Evolutionary conservation across 805 yeast genomes (phyloP), one percentile per base, ranked within the genome.

Genomic region (Citeromyces nyonsensis): DNA sequence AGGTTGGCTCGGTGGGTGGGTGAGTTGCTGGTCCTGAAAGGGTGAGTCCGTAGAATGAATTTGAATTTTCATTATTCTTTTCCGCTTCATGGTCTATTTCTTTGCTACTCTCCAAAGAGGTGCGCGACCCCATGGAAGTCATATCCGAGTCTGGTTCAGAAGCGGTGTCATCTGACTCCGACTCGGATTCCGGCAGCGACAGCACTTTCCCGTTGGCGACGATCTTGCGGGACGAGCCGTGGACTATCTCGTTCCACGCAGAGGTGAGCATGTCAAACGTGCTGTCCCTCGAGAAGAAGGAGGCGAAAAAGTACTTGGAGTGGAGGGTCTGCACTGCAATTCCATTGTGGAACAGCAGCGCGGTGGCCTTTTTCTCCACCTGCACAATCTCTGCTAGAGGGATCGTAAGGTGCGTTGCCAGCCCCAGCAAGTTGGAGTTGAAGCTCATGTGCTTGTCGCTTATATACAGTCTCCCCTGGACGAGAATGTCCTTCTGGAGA

Each of bases 271-370:
- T 48, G 33, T 56, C 59, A 41, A 57, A 66, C 0, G 70, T 56
- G 1, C 58, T 36, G 49, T 78, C 86, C 41, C 86, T 59, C 3
- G 73, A 57, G 18, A 74, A 55, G 38, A 78, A 69, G 1, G 79
- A 66, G 0, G 83, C 83, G 57, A 78, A 78, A 0, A 63, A 61
- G 45, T 68, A 72, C 41, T 65, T 69, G 15, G 66, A 69, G 43
- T 76, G 80, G 31, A 73, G 51, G 1, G 85, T 77, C 35, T 69
- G 63, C 14, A 78, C 63, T 29, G 65, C 62, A 38, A 78, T 65
- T 1, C 80, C 83, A 44, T 77, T 78, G 5, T 84, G 84, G 38
- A 78, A 73, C 10, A 78, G 56, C 0, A 72, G 74, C 0, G 75
- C 79, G 0, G 84, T 76, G 10, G 69, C 62, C 46, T 64, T 69